Conservation (phyloP, 1,139 yeast species). For the Zygoascus sp. region DNA sequence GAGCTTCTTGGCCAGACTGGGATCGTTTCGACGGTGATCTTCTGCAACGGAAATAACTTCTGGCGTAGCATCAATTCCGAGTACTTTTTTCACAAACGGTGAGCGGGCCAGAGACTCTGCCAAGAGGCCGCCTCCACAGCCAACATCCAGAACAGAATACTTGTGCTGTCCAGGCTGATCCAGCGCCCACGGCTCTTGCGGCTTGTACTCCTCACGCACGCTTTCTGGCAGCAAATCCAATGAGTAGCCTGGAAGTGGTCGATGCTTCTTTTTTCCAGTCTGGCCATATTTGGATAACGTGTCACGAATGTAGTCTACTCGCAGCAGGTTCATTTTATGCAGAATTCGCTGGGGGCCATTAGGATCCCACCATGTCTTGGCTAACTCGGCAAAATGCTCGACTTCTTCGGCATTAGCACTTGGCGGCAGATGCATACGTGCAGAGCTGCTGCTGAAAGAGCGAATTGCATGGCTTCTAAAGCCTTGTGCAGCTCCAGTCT, state of each 20-base stretch:
- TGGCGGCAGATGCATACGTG: neutral
- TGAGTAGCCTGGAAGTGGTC: slow-evolving; percentile 70
- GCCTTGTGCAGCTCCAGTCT: neutral
- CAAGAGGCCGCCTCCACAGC: slow-evolving; percentile 96
- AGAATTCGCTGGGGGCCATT: slow-evolving; percentile 88
- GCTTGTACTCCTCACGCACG: slow-evolving; percentile 25
- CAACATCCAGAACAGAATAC: slow-evolving; percentile 70
- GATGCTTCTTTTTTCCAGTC: neutral
- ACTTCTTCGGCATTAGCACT: slow-evolving; percentile 44
- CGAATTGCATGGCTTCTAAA: neutral
- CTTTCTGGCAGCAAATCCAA: slow-evolving; percentile 55
- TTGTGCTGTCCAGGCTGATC: slow-evolving; percentile 9
- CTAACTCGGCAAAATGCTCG: slow-evolving; percentile 77
- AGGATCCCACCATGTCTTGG: slow-evolving; percentile 95
- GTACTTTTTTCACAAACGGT: slow-evolving; percentile 49
- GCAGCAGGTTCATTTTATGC: slow-evolving; percentile 86
- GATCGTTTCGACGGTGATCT: slow-evolving; percentile 63
- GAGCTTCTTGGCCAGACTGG: slow-evolving; percentile 44
- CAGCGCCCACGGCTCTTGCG: neutral
- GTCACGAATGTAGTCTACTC: slow-evolving; percentile 79
- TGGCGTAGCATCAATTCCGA: slow-evolving; percentile 79
- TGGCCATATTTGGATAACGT: slow-evolving; percentile 45
- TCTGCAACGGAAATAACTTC: slow-evolving; percentile 81
- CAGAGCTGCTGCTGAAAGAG: neutral
- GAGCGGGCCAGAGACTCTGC: slow-evolving; percentile 83